Evolutionary conservation across 208 protist species (phyloP), one percentile per base, ranked within the genome.

Genomic region (Wallacemonas sp.): DNA sequence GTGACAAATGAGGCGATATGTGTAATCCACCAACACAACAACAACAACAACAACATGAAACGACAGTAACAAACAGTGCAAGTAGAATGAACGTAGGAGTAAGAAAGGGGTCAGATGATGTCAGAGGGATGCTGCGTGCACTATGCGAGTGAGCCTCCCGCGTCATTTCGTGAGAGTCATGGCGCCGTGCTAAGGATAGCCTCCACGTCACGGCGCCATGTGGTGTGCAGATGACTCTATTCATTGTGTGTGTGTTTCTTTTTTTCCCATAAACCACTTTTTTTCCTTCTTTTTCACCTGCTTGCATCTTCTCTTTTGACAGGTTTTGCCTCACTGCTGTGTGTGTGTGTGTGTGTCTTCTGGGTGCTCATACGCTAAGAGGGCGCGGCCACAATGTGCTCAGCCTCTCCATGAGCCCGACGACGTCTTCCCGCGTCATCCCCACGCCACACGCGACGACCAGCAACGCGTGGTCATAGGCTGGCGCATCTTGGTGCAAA

Each of bases 401-500:
- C n/a, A 92, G 70, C 15, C 75, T 59, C 21, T 19, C 21, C 59
- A 91, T 72, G 21, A 92, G 44, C 36, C 33, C 64, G 1, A 62
- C 36, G 3, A 85, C 77, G 47, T 91, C 84, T 5, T 17, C 61
- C 30, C 9, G 14, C 21, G 69, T 78, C 81, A 88, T 91, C 14
- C 85, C 86, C 34, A 93, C 64, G 2, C 74, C 84, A 53, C 84
- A 95, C 22, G 84, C 85, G 17, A 91, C 59, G 1, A 95, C 75
- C 38, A 93, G 65, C 72, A 95, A 12, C 14, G 86, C 73, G 39
- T 65, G 80, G 19, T 45, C 47, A 3, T 54, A 27, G 22, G 19
- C 15, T 17, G 51, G 27, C 15, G 45, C 68, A 42, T 84, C 77
- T 11, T 76, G 62, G 41, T 95, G 86, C 67, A 75, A 80, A 34